Percentiles rank a stretch among this genome's conserved stretches.
Evolutionary conservation across 805 yeast species (phyloP).

Genomic region (Saccharomycopsis sp.): DNA sequence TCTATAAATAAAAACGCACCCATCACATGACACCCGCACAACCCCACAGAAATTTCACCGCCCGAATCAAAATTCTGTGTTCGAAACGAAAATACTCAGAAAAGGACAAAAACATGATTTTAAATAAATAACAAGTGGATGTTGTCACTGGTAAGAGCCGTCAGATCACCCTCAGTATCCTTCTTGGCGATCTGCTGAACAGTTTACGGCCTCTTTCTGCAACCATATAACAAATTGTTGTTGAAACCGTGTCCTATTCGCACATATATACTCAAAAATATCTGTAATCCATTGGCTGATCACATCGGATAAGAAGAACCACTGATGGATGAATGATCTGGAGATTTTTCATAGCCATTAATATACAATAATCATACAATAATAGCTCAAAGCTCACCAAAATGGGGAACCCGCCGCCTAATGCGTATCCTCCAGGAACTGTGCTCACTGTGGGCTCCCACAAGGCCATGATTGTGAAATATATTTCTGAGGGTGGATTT

Average conservation of each 20-base stretch:
- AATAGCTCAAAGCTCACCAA: no score
- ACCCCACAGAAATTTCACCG: not conserved
- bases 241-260: no score
- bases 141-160: not conserved
- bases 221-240: no score
- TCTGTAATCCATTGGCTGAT: not conserved
- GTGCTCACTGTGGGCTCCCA: constrained; percentile 79
- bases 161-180: not conserved
- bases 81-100: not conserved
- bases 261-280: not conserved
- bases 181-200: not conserved
- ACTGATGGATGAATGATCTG: not conserved
- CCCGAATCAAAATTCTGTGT: not conserved
- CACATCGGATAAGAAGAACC: not conserved
- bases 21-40: not conserved
- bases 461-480: constrained; percentile 56
- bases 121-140: not conserved
- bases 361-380: not conserved
- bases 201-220: not conserved
- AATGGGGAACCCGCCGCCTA: constrained; percentile 43
- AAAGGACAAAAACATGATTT: not conserved
- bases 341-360: not conserved
- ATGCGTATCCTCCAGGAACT: constrained; percentile 71
- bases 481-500: constrained; percentile 87
- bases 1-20: not conserved